Percentiles rank a stretch among this genome's conserved stretches.
phyloP scores from a whole-genome alignment of 805 yeast species.

The Saturnispora silvae region DNA sequence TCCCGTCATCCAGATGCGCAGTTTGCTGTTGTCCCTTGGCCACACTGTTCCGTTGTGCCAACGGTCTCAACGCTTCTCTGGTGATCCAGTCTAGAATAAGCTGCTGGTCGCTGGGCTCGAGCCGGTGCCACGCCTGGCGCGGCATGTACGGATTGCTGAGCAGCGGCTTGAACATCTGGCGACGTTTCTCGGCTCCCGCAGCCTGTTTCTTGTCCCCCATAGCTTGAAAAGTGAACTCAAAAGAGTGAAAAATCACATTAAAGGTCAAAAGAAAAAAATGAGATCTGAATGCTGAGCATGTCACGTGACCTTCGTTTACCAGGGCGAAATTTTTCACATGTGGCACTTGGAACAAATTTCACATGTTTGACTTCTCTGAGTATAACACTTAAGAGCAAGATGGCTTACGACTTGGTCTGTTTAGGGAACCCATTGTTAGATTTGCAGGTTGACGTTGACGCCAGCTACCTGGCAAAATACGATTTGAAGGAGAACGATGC shows the following conservation, averaged over 20 bases:
- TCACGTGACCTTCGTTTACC: too few species aligned
- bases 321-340: conserved; percentile 8
- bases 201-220: conserved; percentile 23
- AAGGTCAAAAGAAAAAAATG: neutral
- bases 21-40: conserved; percentile 21
- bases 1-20: conserved; percentile 18
- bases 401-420: conserved; percentile 66
- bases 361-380: neutral
- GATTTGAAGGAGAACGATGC: conserved; percentile 87
- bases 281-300: too few species aligned
- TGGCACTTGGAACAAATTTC: too few species aligned
- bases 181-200: conserved; percentile 36
- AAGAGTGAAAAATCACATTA: too few species aligned
- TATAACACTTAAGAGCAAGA: too few species aligned
- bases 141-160: conserved; percentile 54
- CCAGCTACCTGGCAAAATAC: conserved; percentile 68
- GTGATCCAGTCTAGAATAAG: conserved; percentile 22
- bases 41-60: conserved; percentile 13
- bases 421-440: conserved; percentile 87
- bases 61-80: conserved; percentile 7
- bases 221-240: neutral
- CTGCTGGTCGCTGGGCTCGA: conserved; percentile 24
- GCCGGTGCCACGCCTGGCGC: conserved; percentile 30
- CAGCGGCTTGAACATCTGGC: conserved; percentile 54
- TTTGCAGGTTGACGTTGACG: conserved; percentile 65